Evolutionary conservation across 2,329 filamentous ascomycete genomes (phyloP), one percentile per base, ranked within the genome.

Genomic region (Microdochium trichocladiopsis): DNA sequence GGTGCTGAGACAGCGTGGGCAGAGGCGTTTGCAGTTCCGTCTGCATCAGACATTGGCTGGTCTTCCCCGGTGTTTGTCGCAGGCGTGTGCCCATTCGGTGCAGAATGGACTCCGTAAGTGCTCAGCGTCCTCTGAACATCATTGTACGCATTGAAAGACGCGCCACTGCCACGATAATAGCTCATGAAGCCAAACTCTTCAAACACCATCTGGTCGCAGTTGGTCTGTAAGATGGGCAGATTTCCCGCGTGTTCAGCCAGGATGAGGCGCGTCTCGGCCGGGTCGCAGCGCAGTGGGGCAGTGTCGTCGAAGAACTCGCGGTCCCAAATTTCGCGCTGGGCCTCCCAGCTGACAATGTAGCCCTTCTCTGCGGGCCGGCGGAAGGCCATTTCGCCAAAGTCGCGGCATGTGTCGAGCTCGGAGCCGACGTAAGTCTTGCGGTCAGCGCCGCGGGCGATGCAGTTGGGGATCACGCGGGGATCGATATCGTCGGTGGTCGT

Each of bases 141-240:
- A 61, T 90, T 87, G 71, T 93, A 95, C 10, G 90, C 87, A 62
- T 92, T 93, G 53, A 95, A 79, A 0, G 82, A 77, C 5, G 90
- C 79, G 82, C 88, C 88, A 57, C 88, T 74, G 53, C 82, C 85
- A 55, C 94, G 83, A 58, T 87, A 87, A 70, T 95, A 95, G 58
- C 88, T 87, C 11, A 86, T 82, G 69, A 99, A 99, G 2, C 90
- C 90, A 72, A 94, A 99, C 66, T 97, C 92, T 66, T 99, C 94
- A 74, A 99, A 97, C 1, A 97, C 83, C 64, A 99, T 90, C 73
- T 99, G 93, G 64, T 99, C 94, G 60, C 90, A 91, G 66, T 96
- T 94, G 37, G 86, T 82, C 69, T 96, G 91, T 57, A 99, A 72
- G 12, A 84, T 83, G 1, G 87, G 84, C 52, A 95, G 78, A 3